These are phyloP conservation scores for Phascolomyces articulosus DNA, from an alignment of 371 early-diverging fungal species.

Conservation along the genomic window DNA sequence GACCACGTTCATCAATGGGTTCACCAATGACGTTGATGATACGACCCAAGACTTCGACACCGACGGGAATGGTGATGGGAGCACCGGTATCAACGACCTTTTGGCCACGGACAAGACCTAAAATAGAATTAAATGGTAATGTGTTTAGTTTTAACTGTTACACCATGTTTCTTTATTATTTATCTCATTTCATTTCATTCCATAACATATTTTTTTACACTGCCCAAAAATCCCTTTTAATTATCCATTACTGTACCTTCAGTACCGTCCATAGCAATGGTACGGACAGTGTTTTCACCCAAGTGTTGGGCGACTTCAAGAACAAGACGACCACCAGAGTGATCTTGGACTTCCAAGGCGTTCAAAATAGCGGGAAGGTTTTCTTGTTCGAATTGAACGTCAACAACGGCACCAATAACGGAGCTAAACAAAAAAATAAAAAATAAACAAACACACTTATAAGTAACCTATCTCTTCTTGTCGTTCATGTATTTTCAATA, in stretches of 20 bases:
- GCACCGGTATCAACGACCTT: constrained; percentile 92
- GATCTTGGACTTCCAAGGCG: constrained; percentile 93
- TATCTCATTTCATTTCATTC: neutral
- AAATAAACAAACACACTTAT: neutral
- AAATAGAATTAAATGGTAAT: neutral
- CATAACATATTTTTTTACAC: neutral
- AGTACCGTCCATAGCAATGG: constrained; percentile 99
- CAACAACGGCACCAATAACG: constrained; percentile 98
- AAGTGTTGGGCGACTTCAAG: constrained; percentile 97
- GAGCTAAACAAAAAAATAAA: constrained; percentile 19
- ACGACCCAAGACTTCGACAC: constrained; percentile 95
- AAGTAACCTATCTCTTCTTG: too few species aligned
- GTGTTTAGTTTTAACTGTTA: too few species aligned
- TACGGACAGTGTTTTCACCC: constrained; percentile 98
- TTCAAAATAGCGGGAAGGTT: constrained; percentile 94
- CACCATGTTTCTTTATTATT: neutral
- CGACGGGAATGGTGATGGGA: constrained; percentile 95
- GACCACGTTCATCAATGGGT: constrained; percentile 98
- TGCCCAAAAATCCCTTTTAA: neutral
- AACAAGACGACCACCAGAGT: constrained; percentile 83
- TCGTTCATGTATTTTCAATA: too few species aligned
- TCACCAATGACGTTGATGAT: constrained; percentile 99
- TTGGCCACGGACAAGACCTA: constrained; percentile 97
- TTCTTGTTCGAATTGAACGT: constrained; percentile 95
- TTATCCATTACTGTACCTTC: constrained; percentile 37